Evolutionary conservation across 768 basidiomycete species (phyloP).

Genomic region (Leccinum truebloodii): DNA sequence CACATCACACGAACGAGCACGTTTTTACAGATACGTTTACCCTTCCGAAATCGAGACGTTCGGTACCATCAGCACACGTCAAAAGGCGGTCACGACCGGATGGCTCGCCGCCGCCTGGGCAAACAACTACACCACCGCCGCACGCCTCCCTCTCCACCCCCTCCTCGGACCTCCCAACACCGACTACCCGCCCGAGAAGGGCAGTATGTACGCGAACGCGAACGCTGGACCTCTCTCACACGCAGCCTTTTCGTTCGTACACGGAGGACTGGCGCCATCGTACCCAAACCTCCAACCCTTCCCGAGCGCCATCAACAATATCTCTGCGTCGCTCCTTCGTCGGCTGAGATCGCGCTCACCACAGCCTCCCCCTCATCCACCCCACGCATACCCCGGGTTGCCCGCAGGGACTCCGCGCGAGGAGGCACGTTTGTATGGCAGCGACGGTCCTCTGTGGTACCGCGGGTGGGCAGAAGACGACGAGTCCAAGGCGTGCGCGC

Average conservation of each 20-base stretch:
- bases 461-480: slow-evolving; percentile 84
- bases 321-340: slow-evolving; percentile 66
- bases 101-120: slow-evolving; percentile 83
- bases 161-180: slow-evolving; percentile 68
- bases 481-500: slow-evolving; percentile 67
- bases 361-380: slow-evolving; percentile 78
- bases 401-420: slow-evolving; percentile 63
- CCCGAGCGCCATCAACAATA: slow-evolving; percentile 76
- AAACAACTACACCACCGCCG: slow-evolving; percentile 77
- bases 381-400: slow-evolving; percentile 69
- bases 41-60: slow-evolving; percentile 82
- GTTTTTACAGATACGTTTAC: slow-evolving; percentile 71
- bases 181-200: slow-evolving; percentile 47
- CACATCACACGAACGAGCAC: slow-evolving; percentile 6
- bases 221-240: slow-evolving; percentile 58
- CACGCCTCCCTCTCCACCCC: slow-evolving; percentile 79
- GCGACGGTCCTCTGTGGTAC: slow-evolving; percentile 91
- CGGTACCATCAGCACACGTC: slow-evolving; percentile 67
- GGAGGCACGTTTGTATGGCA: slow-evolving; percentile 70
- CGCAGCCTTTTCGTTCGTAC: slow-evolving; percentile 88
- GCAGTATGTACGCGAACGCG: slow-evolving; percentile 33
- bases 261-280: slow-evolving; percentile 83
- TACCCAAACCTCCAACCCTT: slow-evolving; percentile 79
- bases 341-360: slow-evolving; percentile 68
- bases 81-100: slow-evolving; percentile 73